Evolutionary conservation across 1,284 basidiomycete species (phyloP), one percentile per base, ranked within the genome.

Genomic region (Cryptococcus sp.): DNA sequence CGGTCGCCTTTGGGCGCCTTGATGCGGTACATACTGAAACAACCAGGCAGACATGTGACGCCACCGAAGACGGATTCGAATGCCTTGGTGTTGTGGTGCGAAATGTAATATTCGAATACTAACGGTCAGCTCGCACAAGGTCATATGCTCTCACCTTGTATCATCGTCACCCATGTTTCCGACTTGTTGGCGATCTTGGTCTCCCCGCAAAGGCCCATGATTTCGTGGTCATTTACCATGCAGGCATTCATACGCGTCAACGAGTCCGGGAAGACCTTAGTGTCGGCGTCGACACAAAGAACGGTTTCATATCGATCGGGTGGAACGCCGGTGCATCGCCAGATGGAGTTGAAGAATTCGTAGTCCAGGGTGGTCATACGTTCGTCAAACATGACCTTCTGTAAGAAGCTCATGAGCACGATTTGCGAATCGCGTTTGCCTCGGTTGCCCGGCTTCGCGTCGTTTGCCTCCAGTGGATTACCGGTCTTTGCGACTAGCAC

Each of bases 71-170:
- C 94, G 8, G 94, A 94, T 80, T 99, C 95, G 82, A 99, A 99
- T 1, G 94, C 93, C 82, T 99, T 99, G 56, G 91, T 96, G 84
- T 93, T 85, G 79, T 99, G 96, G 76, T 99, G 95, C 16, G 95
- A 98, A 78, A 98, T 97, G 83, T 98, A 98, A 80, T 99, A 99
- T 80, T 98, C 95, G 78, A 98, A 98, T 53, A 99, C 96, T 89
- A 8, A 66, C 25, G 6, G 19, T 16, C 19, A 23, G 31, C 5
- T 17, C 17, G 13, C 38, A 47, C 2, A 1, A 31, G 23, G 80
- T 5, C 7, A 35, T 35, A 35, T 13, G 13, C 31, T n/a, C 86
- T 57, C 61, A 93, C 91, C 91, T 85, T 99, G 95, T 65, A 74
- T 74, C 89, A 94, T 94, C 6, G 96, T 98, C 27, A 99, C 94